These are phyloP conservation scores for Jatropha curcas DNA, from an alignment of 345 rosid genomes.

Conservation along the genomic window DNA sequence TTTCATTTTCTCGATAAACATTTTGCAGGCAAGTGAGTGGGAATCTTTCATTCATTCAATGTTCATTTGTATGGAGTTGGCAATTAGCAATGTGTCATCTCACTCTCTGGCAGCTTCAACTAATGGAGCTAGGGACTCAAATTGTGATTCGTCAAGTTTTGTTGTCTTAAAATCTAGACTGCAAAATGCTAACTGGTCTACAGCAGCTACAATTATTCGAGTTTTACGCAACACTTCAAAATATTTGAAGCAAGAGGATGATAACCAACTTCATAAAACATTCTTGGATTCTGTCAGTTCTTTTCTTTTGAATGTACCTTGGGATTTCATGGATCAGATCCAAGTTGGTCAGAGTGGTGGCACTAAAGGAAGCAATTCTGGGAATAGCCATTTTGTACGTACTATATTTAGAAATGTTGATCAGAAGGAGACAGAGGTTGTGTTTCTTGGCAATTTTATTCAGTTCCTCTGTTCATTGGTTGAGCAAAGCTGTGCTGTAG, in stretches of 20 bases:
- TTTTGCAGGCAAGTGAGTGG: conserved; percentile 58
- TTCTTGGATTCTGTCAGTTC: conserved; percentile 44
- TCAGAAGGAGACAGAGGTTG: conserved; percentile 27
- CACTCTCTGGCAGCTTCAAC: conserved; percentile 24
- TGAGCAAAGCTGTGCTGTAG: conserved; percentile 39
- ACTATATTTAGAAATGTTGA: conserved; percentile 24
- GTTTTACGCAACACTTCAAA: conserved; percentile 59
- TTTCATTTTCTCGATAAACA: neutral
- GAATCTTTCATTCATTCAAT: conserved; percentile 41
- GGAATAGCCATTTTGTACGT: conserved; percentile 18
- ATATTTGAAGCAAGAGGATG: conserved; percentile 54
- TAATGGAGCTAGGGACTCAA: conserved; percentile 19
- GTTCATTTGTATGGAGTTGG: conserved; percentile 48
- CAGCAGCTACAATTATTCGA: conserved; percentile 51
- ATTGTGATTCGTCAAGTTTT: conserved; percentile 27
- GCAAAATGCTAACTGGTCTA: conserved; percentile 55
- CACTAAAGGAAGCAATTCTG: neutral
- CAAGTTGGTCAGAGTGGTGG: conserved; percentile 27
- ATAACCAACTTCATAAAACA: conserved; percentile 41
- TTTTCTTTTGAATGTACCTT: conserved; percentile 50
- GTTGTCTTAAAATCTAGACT: conserved; percentile 40
- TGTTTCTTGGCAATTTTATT: conserved; percentile 63
- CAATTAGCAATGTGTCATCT: conserved; percentile 27
- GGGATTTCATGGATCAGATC: conserved; percentile 47
- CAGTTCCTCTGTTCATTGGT: conserved; percentile 75